phyloP scores from a whole-genome alignment of 805 yeast genomes.

The Ogataea thermomethanolica region DNA sequence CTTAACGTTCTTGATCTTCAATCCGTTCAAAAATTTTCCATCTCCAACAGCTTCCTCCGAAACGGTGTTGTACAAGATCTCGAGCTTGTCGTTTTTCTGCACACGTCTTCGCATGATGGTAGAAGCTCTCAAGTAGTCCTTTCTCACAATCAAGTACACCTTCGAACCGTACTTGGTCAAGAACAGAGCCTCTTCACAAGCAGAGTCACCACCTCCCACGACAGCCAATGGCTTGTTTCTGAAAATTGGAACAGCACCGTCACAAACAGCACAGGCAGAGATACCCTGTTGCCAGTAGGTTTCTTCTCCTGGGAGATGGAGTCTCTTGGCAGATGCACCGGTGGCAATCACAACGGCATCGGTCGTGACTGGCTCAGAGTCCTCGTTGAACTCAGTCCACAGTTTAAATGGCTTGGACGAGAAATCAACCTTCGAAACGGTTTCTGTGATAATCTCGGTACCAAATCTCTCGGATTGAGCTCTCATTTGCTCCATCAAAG shows the following conservation, averaged over 20 bases:
- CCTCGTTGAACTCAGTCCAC: slow-evolving; percentile 96
- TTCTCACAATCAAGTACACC: slow-evolving; percentile 90
- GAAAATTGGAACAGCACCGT: slow-evolving; percentile 98
- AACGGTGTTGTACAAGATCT: slow-evolving; percentile 82
- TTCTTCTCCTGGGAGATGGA: slow-evolving; percentile 94
- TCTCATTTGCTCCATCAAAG: slow-evolving; percentile 92
- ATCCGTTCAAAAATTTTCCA: slow-evolving; percentile 70
- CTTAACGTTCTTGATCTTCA: slow-evolving; percentile 66
- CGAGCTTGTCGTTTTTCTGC: slow-evolving; percentile 78
- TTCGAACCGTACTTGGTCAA: slow-evolving; percentile 97
- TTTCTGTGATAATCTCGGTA: slow-evolving; percentile 91
- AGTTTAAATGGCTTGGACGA: slow-evolving; percentile 88
- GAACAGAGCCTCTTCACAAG: slow-evolving; percentile 98
- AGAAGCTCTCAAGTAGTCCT: slow-evolving; percentile 92
- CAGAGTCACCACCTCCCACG: slow-evolving; percentile 99
- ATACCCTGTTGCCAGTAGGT: slow-evolving; percentile 99
- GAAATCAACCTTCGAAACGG: slow-evolving; percentile 88
- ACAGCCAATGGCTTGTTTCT: slow-evolving; percentile 98
- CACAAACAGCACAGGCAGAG: slow-evolving; percentile 99
- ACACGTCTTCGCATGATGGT: slow-evolving; percentile 96
- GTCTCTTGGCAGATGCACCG: slow-evolving; percentile 97
- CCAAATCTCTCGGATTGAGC: slow-evolving; percentile 86
- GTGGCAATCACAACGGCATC: slow-evolving; percentile 94
- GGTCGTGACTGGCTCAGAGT: slow-evolving; percentile 82
- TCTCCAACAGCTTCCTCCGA: slow-evolving; percentile 90